These are phyloP conservation scores for Fallopia convolvulus DNA, from an alignment of 148 eudicot genomes.

Conservation along the genomic window DNA sequence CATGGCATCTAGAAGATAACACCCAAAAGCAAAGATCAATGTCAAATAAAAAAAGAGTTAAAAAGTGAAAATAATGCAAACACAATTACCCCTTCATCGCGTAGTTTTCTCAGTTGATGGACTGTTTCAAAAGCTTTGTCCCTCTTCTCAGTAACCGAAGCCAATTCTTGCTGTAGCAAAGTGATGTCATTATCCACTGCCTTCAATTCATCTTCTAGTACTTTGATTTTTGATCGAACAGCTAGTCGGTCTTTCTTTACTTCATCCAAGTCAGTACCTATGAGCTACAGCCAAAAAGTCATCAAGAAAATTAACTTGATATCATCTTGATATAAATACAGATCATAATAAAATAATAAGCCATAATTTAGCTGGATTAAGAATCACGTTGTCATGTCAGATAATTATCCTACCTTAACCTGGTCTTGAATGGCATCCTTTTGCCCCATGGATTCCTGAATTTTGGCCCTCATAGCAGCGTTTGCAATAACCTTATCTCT, in stretches of 20 bases:
- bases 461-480: constrained; percentile 60
- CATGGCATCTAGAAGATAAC: not conserved
- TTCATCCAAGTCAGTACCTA: constrained; percentile 69
- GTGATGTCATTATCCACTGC: constrained; percentile 30
- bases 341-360: not conserved
- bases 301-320: not conserved
- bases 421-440: constrained; percentile 73
- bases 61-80: not conserved
- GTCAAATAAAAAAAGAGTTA: not conserved
- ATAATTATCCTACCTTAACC: constrained; percentile 57
- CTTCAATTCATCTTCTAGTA: constrained; percentile 35
- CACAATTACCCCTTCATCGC: constrained; percentile 34
- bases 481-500: constrained; percentile 69
- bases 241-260: constrained; percentile 58
- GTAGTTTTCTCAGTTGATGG: constrained; percentile 33
- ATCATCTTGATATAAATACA: not conserved
- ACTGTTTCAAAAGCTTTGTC: constrained; percentile 22
- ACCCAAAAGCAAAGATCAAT: too few relatives aligned
- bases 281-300: constrained; percentile 29
- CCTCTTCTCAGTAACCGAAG: constrained; percentile 27
- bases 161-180: constrained; percentile 34
- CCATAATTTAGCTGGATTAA: not conserved
- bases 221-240: constrained; percentile 32
- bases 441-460: constrained; percentile 72
- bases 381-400: not conserved